A percentile compares a stretch with the other conserved stretches of the same genome.
These are phyloP conservation scores for Chaetomiaceae sp. DNA, from an alignment of 2,329 filamentous ascomycete genomes.

Conservation along the genomic window DNA sequence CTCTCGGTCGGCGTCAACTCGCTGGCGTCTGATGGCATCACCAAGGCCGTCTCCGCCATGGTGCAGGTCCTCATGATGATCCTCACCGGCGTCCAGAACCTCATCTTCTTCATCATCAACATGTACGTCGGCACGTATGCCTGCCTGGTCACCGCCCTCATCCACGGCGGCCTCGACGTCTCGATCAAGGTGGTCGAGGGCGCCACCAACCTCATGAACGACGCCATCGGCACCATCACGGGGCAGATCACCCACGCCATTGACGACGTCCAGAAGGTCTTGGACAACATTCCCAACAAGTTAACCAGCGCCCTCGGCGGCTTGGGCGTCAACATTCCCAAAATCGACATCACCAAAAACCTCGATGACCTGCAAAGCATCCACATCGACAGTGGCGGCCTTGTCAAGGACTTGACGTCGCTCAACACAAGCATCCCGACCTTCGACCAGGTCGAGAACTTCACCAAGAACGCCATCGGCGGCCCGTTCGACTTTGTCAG, in stretches of 20 bases:
- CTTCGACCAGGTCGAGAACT: slow-evolving; percentile 78
- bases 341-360: slow-evolving; percentile 60
- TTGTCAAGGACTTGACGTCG: slow-evolving; percentile 64
- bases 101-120: slow-evolving; percentile 89
- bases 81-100: slow-evolving; percentile 76
- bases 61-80: slow-evolving; percentile 73
- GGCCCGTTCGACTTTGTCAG: slow-evolving; percentile 80
- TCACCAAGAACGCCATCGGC: slow-evolving; percentile 69
- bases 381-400: slow-evolving; percentile 59
- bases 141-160: slow-evolving; percentile 79
- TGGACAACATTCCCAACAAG: slow-evolving; percentile 45
- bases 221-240: slow-evolving; percentile 48
- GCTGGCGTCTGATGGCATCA: slow-evolving; percentile 73
- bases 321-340: slow-evolving; percentile 46
- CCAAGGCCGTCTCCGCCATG: slow-evolving; percentile 73
- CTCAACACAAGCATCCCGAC: slow-evolving; percentile 76
- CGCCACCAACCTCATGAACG: slow-evolving; percentile 45
- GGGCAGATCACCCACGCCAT: slow-evolving; percentile 52
- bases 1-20: slow-evolving; percentile 85
- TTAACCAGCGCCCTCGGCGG: slow-evolving; percentile 30
- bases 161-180: slow-evolving; percentile 72
- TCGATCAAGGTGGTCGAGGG: slow-evolving; percentile 42
- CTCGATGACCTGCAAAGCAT: slow-evolving; percentile 66
- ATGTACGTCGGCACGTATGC: slow-evolving; percentile 86
- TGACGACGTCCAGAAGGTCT: slow-evolving; percentile 34